Evolutionary conservation across 1,139 yeast genomes (phyloP), one percentile per base, ranked within the genome.

Genomic region (Hanseniaspora gamundiae): DNA sequence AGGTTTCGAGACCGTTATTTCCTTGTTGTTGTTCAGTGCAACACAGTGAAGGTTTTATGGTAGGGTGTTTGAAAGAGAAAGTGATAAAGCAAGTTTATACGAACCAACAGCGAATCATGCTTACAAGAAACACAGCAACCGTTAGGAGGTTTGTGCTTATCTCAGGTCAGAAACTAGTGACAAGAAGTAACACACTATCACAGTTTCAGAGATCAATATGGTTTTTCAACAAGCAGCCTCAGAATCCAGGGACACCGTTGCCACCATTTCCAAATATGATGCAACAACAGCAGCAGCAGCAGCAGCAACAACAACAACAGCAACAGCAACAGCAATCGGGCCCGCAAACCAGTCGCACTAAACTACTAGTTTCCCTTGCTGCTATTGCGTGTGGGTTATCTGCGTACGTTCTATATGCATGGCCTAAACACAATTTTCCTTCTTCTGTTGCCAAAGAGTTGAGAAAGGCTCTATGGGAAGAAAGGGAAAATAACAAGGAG

Each of bases 381-480:
- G 28, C 44, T 24, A 33, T 35, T 24, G 27, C 39, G 3, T 19
- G 35, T 16, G 28, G 38, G 11, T 30, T 22, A 2, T n/a, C 36
- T 17, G 31, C 41, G 10, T 38, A 38, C 38, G 13, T 49, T 41
- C 24, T 40, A 38, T 40, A 31, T 14, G 33, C 40, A 13, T 78
- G 82, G 80, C 85, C 85, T 11, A 74, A 73, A 48, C 70, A 69
- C 44, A 65, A 69, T 1, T 76, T 70, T 52, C 74, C 80, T 0
- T 64, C 68, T 0, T 60, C 68, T 5, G 94, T 87, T 11, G 94
- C 95, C 20, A 52, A 54, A 21, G 43, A 40, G 16, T 38, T 87
- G 51, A 69, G 94, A 39, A 74, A 78, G 54, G 96, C 84, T 0
- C 65, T 88, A 7, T 78, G 91, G 82, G 91, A 93, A 2, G 96